Evolutionary conservation across 2,329 filamentous ascomycete species (phyloP), one percentile per base, ranked within the genome.

Genomic region (Lachnellula willkommii): DNA sequence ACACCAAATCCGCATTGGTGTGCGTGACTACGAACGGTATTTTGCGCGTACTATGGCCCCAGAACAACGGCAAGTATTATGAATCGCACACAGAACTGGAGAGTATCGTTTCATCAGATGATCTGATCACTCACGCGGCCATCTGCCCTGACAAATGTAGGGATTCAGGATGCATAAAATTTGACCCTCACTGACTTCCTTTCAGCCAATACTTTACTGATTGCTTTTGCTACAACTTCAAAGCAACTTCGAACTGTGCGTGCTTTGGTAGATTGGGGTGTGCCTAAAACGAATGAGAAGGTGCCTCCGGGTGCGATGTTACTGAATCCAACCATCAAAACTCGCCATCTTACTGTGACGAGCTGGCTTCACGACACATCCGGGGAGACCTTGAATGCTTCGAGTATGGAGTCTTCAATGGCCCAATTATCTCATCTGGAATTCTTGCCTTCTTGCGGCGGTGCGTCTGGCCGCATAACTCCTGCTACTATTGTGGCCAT

Each of bases 91-190:
- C 86, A n/a, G 88, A 93, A 60, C 73, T 95, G 37, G 88, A 92
- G 67, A 85, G 84, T 59, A 79, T 90, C 55, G 79, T 83, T 28
- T 84, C 84, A 36, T 84, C 87, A 0, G 84, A 90, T 60, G 87
- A 90, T 61, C 71, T 89, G n/a, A 79, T 93, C 50, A 90, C 89
- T 0, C 90, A 95, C 73, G 89, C 89, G 11, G 81, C 89, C 40
- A 76, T 91, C 59, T 82, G 86, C 56, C 83, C 88, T 3, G 89
- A 92, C 54, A 89, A 85, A 71, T 84, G 88, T 89, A 72, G 67
- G 75, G 65, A 26, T 26, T 20, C 51, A 6, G n/a, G 5, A 7
- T 36, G 20, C 5, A 20, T 14, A 20, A 9, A 12, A 22, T 24
- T 46, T 28, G n/a, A 24, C 11, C 35, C 28, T 40, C 39, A 26